A percentile compares a stretch with the other conserved stretches of the same genome.
These are phyloP conservation scores for Aspergillus pseudoglaucus DNA, from an alignment of 2,329 filamentous ascomycete genomes.

Conservation along the genomic window DNA sequence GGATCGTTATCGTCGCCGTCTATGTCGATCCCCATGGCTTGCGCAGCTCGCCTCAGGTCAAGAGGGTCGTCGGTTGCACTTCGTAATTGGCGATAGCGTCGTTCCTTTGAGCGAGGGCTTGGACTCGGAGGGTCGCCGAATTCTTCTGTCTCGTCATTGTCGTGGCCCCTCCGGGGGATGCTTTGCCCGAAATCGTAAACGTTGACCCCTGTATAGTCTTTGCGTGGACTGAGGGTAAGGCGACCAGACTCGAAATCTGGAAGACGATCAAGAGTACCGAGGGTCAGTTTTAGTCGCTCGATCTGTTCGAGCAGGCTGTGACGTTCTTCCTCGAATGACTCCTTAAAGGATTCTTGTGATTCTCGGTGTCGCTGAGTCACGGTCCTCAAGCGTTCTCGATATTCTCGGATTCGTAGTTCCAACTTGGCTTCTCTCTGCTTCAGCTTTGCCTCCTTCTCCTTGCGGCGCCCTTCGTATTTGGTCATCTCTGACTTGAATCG, in stretches of 20 bases:
- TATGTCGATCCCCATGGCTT: conserved; percentile 17
- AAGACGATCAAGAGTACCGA: conserved; percentile 23
- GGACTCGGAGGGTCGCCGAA: conserved; percentile 28
- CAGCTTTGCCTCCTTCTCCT: conserved; percentile 36
- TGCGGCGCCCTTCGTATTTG: conserved; percentile 37
- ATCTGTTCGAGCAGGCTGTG: conserved; percentile 34
- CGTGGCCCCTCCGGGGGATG: conserved; percentile 13
- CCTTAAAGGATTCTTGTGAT: conserved; percentile 28
- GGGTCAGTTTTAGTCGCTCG: conserved; percentile 27
- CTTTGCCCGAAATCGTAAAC: conserved; percentile 18
- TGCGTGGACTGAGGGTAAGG: conserved; percentile 22
- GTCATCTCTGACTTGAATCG: conserved; percentile 38
- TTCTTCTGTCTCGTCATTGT: conserved; percentile 23
- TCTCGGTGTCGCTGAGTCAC: conserved; percentile 30
- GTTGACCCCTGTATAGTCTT: conserved; percentile 24
- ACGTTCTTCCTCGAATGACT: conserved; percentile 31
- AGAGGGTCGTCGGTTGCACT: conserved; percentile 13
- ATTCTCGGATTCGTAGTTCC: conserved; percentile 35
- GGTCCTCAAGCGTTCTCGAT: conserved; percentile 32
- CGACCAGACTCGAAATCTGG: conserved; percentile 15
- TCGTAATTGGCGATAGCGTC: conserved; percentile 13
- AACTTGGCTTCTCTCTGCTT: conserved; percentile 35
- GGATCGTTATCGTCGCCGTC: conserved; percentile 20
- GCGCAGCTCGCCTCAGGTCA: conserved; percentile 18
- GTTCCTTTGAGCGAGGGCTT: conserved; percentile 29